phyloP scores from a whole-genome alignment of 1,139 yeast genomes.

The Suhomyces coccinellae region DNA sequence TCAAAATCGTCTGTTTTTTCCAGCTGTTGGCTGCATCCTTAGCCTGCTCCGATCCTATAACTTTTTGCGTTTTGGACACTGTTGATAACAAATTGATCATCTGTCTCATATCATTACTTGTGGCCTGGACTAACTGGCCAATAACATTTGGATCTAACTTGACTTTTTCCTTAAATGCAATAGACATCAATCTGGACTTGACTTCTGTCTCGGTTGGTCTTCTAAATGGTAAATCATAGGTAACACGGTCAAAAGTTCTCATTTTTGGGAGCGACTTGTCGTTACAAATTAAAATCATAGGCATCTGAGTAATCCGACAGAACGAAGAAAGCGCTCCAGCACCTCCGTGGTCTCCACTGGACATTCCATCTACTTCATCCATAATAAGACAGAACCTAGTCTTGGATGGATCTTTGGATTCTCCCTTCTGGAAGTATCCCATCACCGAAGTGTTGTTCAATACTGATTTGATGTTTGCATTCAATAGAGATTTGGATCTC shows the following conservation, averaged over 20 bases:
- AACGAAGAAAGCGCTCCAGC: slow-evolving; percentile 92
- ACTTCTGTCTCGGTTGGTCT: slow-evolving; percentile 85
- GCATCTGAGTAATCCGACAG: slow-evolving; percentile 82
- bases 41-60: slow-evolving; percentile 53
- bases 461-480: slow-evolving; percentile 66
- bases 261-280: slow-evolving; percentile 90
- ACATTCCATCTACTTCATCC: slow-evolving; percentile 99
- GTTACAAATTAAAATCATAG: slow-evolving; percentile 90
- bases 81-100: slow-evolving; percentile 88
- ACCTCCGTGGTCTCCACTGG: slow-evolving; percentile 98
- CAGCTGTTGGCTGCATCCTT: slow-evolving; percentile 64
- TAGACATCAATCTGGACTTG: slow-evolving; percentile 82
- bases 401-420: slow-evolving; percentile 26
- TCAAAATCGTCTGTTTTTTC: slow-evolving; percentile 87
- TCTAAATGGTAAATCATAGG: slow-evolving; percentile 79
- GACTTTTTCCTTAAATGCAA: slow-evolving; percentile 81
- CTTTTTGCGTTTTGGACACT: slow-evolving; percentile 68
- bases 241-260: slow-evolving; percentile 92
- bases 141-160: slow-evolving; percentile 78
- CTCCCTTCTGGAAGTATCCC: slow-evolving; percentile 60
- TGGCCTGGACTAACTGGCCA: slow-evolving; percentile 81
- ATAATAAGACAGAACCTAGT: slow-evolving; percentile 72
- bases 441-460: slow-evolving; percentile 80
- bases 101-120: slow-evolving; percentile 91
- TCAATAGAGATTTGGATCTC: slow-evolving; percentile 75